Base-by-base conservation (phyloP, 2,329 filamentous ascomycete genomes). In the Dactylellina cionopaga region DNA sequence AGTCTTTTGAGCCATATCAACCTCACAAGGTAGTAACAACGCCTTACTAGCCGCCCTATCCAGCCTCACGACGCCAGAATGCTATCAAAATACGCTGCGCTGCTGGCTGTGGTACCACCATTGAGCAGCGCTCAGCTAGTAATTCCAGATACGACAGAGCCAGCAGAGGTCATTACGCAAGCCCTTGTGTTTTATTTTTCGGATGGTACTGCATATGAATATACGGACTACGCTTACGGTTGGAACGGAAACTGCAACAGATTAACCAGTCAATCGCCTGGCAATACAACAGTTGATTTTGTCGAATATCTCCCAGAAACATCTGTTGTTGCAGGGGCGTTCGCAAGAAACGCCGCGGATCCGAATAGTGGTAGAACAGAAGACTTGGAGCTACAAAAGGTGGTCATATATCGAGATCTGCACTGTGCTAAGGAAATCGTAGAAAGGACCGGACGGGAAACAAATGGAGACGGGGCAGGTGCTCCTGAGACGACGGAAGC, bases 161-260 rank as follows among this genome's bases (percentile, higher is more conserved):
- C 58, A 7, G 17, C 41, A 13, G 15, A 51, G 6, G 31, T 56
- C 6, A 13, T 52, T 5, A 46, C 58, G 2, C 58, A 72, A 17
- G 43, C 59, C 27, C 25, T 72, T 2, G 31, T 72, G 0, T 72
- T 72, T 17, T 72, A 72, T n/a, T 62, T 64, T 35, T 72, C 66
- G 13, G 66, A 72, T 27, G 66, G 66, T 1, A 72, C 66, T 1
- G 44, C 56, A 3, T 72, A 72, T 22, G 66, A 51, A 13, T 72
- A 72, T 33, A 64, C 66, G 1, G 66, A 72, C 22, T 54, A 72
- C 24, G 66, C 66, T 10, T 59, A 56, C 25, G 66, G 66, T 4
- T 72, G 66, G 66, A 72, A 72, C 17, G 66, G 66, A 5, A 64
- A 64, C n/a, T 72, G 66, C 31, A 72, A 72, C 24, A 72, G 51